Percentiles rank a stretch among this genome's conserved stretches.
Evolutionary conservation across 345 rosid species (phyloP).

Genomic region (Euclidium syriacum): DNA sequence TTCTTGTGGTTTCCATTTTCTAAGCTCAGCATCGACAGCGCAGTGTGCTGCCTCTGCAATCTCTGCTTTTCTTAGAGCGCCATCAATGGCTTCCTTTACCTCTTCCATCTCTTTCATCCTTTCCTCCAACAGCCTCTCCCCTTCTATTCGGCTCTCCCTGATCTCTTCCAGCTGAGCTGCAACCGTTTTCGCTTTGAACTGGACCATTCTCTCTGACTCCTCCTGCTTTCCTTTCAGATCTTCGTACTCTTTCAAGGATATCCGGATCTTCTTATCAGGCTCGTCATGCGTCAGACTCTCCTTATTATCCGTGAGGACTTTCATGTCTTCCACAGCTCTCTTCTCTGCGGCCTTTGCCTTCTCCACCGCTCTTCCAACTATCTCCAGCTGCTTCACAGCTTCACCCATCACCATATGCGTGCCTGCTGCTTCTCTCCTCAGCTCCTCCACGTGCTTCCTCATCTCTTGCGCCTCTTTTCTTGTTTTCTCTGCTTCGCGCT

Average conservation of each 20-base stretch:
- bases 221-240: constrained; percentile 44
- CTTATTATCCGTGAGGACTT: constrained; percentile 31
- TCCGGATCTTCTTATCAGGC: constrained; percentile 41
- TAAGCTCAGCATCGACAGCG: constrained; percentile 63
- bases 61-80: constrained; percentile 64
- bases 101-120: constrained; percentile 52
- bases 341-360: constrained; percentile 54
- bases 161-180: constrained; percentile 46
- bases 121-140: constrained; percentile 46
- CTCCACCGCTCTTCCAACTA: constrained; percentile 37
- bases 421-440: constrained; percentile 36
- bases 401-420: constrained; percentile 31
- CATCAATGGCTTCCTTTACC: constrained; percentile 51
- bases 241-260: constrained; percentile 50
- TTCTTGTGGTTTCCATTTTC: constrained; percentile 43
- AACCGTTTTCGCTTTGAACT: constrained; percentile 46
- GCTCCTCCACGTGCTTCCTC: constrained; percentile 35
- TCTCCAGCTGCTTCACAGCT: constrained; percentile 43
- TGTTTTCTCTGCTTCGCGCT: constrained; percentile 44
- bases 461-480: constrained; percentile 49
- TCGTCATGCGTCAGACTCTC: constrained; percentile 20
- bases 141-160: constrained; percentile 36
- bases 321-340: constrained; percentile 49
- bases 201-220: constrained; percentile 47
- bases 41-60: constrained; percentile 62